phyloP scores from a whole-genome alignment of 139 green algal genomes.

The Picochlorum costavermella region DNA sequence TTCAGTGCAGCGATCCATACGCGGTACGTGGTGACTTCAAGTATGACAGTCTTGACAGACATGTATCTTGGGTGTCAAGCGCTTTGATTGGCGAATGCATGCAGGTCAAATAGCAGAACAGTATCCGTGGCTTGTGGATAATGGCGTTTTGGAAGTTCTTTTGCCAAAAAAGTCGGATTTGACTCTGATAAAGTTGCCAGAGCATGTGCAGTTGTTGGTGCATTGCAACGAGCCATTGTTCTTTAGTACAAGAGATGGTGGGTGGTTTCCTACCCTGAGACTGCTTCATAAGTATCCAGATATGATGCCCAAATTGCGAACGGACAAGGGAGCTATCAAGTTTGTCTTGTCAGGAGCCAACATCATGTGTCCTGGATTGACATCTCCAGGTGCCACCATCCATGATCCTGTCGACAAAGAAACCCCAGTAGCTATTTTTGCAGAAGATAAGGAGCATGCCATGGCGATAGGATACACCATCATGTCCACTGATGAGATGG shows the following conservation, averaged over 20 bases:
- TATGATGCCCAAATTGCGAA: slow-evolving; percentile 66
- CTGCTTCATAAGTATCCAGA: slow-evolving; percentile 76
- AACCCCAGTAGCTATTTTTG: slow-evolving; percentile 77
- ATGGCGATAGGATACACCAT: slow-evolving; percentile 89
- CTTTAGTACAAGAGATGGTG: slow-evolving; percentile 82
- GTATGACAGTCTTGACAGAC: background rate
- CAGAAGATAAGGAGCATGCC: slow-evolving; percentile 78
- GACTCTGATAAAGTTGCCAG: slow-evolving; percentile 78
- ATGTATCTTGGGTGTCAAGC: background rate
- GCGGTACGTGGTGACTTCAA: slow-evolving; percentile 3
- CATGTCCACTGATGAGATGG: slow-evolving; percentile 74
- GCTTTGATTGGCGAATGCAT: slow-evolving; percentile 8
- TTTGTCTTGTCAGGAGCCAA: slow-evolving; percentile 96
- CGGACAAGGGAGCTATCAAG: slow-evolving; percentile 93
- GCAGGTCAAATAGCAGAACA: slow-evolving; percentile 74
- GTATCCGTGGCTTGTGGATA: slow-evolving; percentile 79
- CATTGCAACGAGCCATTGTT: slow-evolving; percentile 79
- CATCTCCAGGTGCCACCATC: slow-evolving; percentile 83
- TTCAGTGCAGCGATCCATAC: slow-evolving; percentile 31
- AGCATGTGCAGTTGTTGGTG: slow-evolving; percentile 78
- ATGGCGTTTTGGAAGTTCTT: slow-evolving; percentile 74
- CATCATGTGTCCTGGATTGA: slow-evolving; percentile 99
- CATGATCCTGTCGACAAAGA: slow-evolving; percentile 76
- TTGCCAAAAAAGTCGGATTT: slow-evolving; percentile 93
- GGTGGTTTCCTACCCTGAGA: slow-evolving; percentile 90